phyloP scores from a whole-genome alignment of 108 stramenopile species.

The Cyclostephanos invisitatus region DNA sequence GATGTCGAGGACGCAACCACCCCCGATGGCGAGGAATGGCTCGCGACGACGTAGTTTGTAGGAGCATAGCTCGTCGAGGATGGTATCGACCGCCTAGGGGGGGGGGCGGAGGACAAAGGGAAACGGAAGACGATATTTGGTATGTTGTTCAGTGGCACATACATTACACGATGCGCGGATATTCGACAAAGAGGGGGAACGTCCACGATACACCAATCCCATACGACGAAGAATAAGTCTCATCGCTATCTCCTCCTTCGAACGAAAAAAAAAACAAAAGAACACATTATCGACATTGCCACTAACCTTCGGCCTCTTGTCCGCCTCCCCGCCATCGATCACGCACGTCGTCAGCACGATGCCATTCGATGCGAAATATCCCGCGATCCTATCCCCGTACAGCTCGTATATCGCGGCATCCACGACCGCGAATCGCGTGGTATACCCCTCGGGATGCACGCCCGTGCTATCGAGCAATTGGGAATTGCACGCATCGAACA shows the following conservation, averaged over 20 bases:
- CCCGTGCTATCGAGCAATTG: conserved; percentile 83
- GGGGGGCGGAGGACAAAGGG: background rate
- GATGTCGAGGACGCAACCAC: conserved; percentile 92
- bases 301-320: conserved; percentile 79
- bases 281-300: too few relatives aligned
- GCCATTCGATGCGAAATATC: conserved; percentile 69
- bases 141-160: too few relatives aligned
- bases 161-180: background rate
- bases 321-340: conserved; percentile 77
- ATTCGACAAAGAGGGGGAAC: background rate
- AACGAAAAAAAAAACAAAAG: too few relatives aligned
- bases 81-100: conserved; percentile 68
- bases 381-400: conserved; percentile 66
- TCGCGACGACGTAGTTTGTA: conserved; percentile 91
- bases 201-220: too few relatives aligned
- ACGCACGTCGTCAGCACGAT: conserved; percentile 68
- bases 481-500: conserved; percentile 71
- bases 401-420: conserved; percentile 73
- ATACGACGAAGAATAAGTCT: too few relatives aligned
- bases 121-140: background rate
- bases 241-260: too few relatives aligned
- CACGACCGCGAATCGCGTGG: conserved; percentile 82
- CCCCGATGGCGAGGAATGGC: conserved; percentile 95
- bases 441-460: conserved; percentile 77
- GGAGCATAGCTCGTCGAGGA: conserved; percentile 78